Percentiles rank a stretch among this genome's conserved stretches.
Evolutionary conservation across 768 basidiomycete species (phyloP).

Genomic region (Sistotremastrum niveocremeum): DNA sequence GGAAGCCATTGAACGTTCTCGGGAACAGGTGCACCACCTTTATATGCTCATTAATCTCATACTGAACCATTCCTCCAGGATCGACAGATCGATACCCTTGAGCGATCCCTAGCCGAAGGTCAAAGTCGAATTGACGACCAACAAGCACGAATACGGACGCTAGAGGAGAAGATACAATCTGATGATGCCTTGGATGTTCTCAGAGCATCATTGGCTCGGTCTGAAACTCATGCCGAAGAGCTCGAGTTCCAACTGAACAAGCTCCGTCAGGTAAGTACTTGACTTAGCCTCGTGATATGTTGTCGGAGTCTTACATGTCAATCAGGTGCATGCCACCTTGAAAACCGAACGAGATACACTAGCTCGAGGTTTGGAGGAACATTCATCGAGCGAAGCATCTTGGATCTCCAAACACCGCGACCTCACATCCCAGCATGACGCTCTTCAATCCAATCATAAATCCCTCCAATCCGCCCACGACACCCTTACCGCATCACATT

Average conservation of each 20-base stretch:
- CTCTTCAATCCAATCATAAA: slow-evolving; percentile 29
- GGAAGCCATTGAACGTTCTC: slow-evolving; percentile 31
- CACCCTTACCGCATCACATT: slow-evolving; percentile 33
- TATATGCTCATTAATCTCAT: neutral
- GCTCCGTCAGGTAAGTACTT: slow-evolving; percentile 49
- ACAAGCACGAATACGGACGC: slow-evolving; percentile 47
- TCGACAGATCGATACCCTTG: slow-evolving; percentile 57
- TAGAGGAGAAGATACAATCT: slow-evolving; percentile 72
- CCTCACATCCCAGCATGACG: slow-evolving; percentile 28
- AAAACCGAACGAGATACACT: slow-evolving; percentile 45
- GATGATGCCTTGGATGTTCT: slow-evolving; percentile 70
- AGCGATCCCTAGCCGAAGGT: slow-evolving; percentile 36
- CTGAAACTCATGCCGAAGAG: slow-evolving; percentile 71
- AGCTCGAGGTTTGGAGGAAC: slow-evolving; percentile 20
- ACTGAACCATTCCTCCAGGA: slow-evolving; percentile 31
- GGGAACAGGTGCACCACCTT: slow-evolving; percentile 35
- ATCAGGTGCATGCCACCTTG: slow-evolving; percentile 39
- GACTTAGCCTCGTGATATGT: neutral
- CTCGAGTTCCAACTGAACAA: slow-evolving; percentile 73
- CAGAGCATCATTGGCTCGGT: slow-evolving; percentile 60
- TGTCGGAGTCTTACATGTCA: too few species aligned
- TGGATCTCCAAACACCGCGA: slow-evolving; percentile 35
- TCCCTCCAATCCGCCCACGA: slow-evolving; percentile 34
- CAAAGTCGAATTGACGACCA: slow-evolving; percentile 40
- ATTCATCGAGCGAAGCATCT: too few species aligned